A percentile compares a stretch with the other conserved stretches of the same genome.
phyloP scores from a whole-genome alignment of 2,329 filamentous ascomycete genomes.

The Cladosporium sp. region DNA sequence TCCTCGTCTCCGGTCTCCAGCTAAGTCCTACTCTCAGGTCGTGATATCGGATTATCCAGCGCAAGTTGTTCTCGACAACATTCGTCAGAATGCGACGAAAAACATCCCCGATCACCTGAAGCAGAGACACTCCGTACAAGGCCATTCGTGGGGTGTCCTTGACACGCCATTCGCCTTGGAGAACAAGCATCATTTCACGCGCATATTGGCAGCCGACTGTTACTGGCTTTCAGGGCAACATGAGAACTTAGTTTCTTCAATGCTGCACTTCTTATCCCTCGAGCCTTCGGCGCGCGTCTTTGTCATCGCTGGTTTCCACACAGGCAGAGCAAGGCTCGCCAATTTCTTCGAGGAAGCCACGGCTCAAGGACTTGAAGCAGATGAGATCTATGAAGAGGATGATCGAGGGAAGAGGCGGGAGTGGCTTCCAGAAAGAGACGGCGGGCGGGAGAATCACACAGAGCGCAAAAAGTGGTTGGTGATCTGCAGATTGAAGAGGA shows the following conservation, averaged over 20 bases:
- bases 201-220: constrained; percentile 65
- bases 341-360: constrained; percentile 57
- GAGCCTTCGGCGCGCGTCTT: constrained; percentile 48
- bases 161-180: constrained; percentile 34
- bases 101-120: constrained; percentile 41
- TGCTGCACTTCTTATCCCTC: constrained; percentile 54
- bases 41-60: constrained; percentile 64
- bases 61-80: constrained; percentile 51
- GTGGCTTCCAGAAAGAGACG: constrained; percentile 51
- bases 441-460: constrained; percentile 55
- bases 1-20: neutral
- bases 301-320: constrained; percentile 67
- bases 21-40: neutral
- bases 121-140: constrained; percentile 42
- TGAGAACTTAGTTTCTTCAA: constrained; percentile 56
- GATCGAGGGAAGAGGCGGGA: constrained; percentile 56
- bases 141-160: constrained; percentile 60
- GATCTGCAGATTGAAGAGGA: constrained; percentile 33
- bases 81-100: constrained; percentile 50
- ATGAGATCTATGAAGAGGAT: constrained; percentile 63
- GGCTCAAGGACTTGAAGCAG: constrained; percentile 51
- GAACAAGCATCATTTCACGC: constrained; percentile 46
- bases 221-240: constrained; percentile 72
- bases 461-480: constrained; percentile 67
- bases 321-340: constrained; percentile 59